These are phyloP conservation scores for Sisymbrium irio DNA, from an alignment of 345 rosid species.

Conservation along the genomic window DNA sequence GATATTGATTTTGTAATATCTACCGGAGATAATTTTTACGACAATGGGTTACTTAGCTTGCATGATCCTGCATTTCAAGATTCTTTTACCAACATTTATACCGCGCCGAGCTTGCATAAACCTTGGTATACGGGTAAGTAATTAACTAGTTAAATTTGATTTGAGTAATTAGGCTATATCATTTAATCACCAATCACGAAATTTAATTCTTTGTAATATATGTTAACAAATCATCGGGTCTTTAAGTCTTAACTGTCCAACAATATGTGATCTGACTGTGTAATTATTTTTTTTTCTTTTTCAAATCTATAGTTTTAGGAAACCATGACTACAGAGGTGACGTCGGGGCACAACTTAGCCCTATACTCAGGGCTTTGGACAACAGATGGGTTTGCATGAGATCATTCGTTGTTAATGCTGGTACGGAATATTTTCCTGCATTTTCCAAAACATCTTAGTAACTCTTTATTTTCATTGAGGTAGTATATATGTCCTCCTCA, in stretches of 20 bases:
- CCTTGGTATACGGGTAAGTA: conserved; percentile 46
- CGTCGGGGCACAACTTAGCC: conserved; percentile 52
- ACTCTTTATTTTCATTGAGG: neutral
- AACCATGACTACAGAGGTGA: conserved; percentile 63
- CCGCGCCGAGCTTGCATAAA: conserved; percentile 40
- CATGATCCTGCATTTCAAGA: conserved; percentile 39
- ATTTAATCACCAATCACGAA: neutral
- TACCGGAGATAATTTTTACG: conserved; percentile 52
- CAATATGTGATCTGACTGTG: neutral
- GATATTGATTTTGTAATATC: conserved; percentile 46
- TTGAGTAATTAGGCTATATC: neutral
- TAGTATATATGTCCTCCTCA: neutral
- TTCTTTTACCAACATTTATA: conserved; percentile 42
- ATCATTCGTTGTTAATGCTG: conserved; percentile 46
- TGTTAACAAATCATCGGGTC: neutral
- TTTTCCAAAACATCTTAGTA: neutral
- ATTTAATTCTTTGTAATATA: neutral
- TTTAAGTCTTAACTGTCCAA: neutral
- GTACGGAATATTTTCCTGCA: conserved; percentile 9
- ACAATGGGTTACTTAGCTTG: conserved; percentile 37
- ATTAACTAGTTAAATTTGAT: neutral
- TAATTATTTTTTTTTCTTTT: neutral
- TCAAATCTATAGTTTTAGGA: conserved; percentile 40
- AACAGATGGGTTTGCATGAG: conserved; percentile 51
- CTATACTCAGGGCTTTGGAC: conserved; percentile 39